phyloP scores from a whole-genome alignment of 2,329 filamentous ascomycete genomes.

The Boeremia lycopersici region DNA sequence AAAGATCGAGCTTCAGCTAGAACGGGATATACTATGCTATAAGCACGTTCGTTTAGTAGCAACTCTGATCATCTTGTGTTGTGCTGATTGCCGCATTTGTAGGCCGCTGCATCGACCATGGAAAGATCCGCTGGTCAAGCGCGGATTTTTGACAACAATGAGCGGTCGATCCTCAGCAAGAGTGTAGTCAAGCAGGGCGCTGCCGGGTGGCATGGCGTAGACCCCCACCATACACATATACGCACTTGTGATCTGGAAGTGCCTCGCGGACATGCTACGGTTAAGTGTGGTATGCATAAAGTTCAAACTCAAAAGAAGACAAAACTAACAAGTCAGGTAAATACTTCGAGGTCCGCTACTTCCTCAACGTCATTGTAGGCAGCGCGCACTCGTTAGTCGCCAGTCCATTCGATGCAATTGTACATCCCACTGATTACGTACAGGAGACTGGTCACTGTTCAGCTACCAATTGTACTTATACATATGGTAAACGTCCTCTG shows the following conservation, averaged over 20 bases:
- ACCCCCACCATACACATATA: conserved; percentile 53
- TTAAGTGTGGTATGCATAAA: conserved; percentile 53
- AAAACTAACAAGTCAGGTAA: conserved; percentile 49
- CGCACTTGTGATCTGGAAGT: conserved; percentile 58
- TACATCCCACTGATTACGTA: conserved; percentile 19
- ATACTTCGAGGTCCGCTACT: conserved; percentile 63
- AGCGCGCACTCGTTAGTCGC: conserved; percentile 50
- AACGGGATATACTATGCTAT: conserved; percentile 58
- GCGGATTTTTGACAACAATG: conserved; percentile 59
- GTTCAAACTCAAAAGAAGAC: not conserved
- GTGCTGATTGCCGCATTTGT: conserved; percentile 28
- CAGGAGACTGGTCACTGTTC: conserved; percentile 58
- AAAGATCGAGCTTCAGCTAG: conserved; percentile 58
- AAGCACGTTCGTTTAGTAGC: conserved; percentile 50
- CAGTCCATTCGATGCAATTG: not conserved
- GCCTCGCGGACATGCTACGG: conserved; percentile 58
- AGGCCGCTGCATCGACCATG: conserved; percentile 56
- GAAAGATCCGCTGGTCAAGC: conserved; percentile 58
- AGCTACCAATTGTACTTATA: conserved; percentile 61
- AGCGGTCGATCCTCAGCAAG: conserved; percentile 55
- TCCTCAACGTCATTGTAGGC: conserved; percentile 58
- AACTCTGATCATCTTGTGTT: not conserved
- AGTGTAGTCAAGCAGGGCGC: conserved; percentile 51
- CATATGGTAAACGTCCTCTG: conserved; percentile 52
- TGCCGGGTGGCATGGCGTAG: conserved; percentile 56